Base-by-base conservation (phyloP, 306 rosid species). In the Clitoria ternatea region DNA sequence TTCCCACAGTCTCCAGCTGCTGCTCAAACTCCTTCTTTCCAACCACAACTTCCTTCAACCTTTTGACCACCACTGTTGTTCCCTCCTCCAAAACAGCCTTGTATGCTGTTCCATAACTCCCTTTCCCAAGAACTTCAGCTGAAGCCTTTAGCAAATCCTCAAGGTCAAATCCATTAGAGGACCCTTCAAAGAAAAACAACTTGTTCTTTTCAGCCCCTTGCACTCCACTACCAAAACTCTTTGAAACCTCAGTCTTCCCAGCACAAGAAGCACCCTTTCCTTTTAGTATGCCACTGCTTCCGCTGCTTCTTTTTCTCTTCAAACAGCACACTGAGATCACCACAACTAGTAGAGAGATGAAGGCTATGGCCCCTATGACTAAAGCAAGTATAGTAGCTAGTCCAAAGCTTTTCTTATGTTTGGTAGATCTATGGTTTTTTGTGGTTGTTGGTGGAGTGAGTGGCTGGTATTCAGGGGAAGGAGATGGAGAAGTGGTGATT, bases 11-110 rank as follows among this genome's bases (percentile, higher is more conserved):
- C 61, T 90, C 92, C 92, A 90, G 83, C 36, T 90, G 97, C 73
- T 83, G 92, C 74, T 90, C 95, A 78, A 90, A 90, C 65, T 90
- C 97, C 76, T 59, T 84, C 85, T 88, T 90, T 12, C 90, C 92
- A 0, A 76, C 95, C 49, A 77, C 69, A 6, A 88, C 86, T 79
- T 90, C 95, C 84, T 69, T 84, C 66, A 90, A 62, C 80, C 97
- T 79, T 61, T 88, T 90, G 43, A 90, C 97, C 6, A 86, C 97
- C 70, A 88, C 94, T 1, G 87, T 88, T 48, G 85, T 85, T 32
- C 88, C 97, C 33, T 90, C 97, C 54, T 90, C 97, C 85, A 90
- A 72, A 78, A 88, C 92, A 59, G 97, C 97, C 83, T 86, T 90
- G 44, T 90, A 90, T 23, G 97, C 89, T 37, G 97, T 90, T 30